Percentiles rank a stretch among this genome's conserved stretches.
These are phyloP conservation scores for Letharia lupina DNA, from an alignment of 495 filamentous ascomycete species.

Conservation along the genomic window DNA sequence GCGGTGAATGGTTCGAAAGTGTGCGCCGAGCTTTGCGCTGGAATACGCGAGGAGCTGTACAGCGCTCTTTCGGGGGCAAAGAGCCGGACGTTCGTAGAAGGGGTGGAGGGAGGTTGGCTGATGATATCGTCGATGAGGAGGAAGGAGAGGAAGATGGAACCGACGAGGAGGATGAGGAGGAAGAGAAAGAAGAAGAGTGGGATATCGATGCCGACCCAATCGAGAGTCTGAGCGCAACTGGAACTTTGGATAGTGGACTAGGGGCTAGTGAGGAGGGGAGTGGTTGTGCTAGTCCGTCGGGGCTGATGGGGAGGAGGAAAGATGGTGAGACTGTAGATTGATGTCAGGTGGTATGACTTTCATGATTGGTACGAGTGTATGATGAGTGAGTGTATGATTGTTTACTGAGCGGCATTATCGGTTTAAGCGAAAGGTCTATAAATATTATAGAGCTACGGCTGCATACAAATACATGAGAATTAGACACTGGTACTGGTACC, in stretches of 20 bases:
- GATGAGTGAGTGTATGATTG: not conserved
- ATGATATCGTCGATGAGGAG: slow-evolving; percentile 36
- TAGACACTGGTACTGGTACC: not conserved
- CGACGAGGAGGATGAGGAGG: slow-evolving; percentile 42
- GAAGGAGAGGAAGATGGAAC: slow-evolving; percentile 28
- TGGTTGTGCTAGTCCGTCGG: slow-evolving; percentile 54
- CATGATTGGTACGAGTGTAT: not conserved
- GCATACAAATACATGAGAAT: not conserved
- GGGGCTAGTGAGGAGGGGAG: slow-evolving; percentile 50
- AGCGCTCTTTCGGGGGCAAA: slow-evolving; percentile 64
- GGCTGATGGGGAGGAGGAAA: slow-evolving; percentile 60
- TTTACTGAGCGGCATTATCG: not conserved
- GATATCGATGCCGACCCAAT: slow-evolving; percentile 76
- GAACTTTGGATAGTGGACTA: slow-evolving; percentile 41
- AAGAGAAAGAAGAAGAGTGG: slow-evolving; percentile 50
- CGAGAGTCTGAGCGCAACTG: slow-evolving; percentile 28
- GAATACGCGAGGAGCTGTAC: slow-evolving; percentile 80
- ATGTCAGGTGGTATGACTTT: not conserved
- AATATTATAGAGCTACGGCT: not conserved
- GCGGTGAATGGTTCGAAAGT: slow-evolving; percentile 89
- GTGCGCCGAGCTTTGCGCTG: slow-evolving; percentile 83
- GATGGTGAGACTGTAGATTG: slow-evolving; percentile 41
- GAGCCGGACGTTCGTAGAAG: slow-evolving; percentile 25
- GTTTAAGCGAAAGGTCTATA: not conserved
- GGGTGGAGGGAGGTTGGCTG: slow-evolving; percentile 22